These are phyloP conservation scores for Fusarium falciforme DNA, from an alignment of 2,329 filamentous ascomycete species.

Conservation along the genomic window DNA sequence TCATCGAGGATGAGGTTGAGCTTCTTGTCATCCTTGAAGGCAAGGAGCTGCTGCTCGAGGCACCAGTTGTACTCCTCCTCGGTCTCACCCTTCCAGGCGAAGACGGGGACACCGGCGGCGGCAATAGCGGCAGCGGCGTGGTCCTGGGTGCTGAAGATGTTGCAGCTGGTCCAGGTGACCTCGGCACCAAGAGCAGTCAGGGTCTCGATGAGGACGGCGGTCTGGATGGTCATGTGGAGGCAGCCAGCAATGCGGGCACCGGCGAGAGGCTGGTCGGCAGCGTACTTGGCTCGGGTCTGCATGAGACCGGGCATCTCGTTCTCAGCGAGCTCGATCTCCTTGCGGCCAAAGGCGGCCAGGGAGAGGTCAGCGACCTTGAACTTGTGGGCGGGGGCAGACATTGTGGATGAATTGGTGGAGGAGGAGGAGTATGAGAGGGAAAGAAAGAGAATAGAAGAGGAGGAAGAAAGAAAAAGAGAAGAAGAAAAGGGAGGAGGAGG, in stretches of 20 bases:
- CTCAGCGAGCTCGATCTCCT: conserved; percentile 98
- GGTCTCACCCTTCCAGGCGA: conserved; percentile 87
- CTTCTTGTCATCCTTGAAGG: conserved; percentile 96
- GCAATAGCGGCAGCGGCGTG: conserved; percentile 98
- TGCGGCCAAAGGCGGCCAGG: conserved; percentile 97
- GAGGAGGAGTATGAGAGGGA: conserved; percentile 37
- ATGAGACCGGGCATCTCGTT: conserved; percentile 98
- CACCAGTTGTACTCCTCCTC: conserved; percentile 99
- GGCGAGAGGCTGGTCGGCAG: conserved; percentile 89
- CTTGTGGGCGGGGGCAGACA: conserved; percentile 86
- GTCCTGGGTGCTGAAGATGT: conserved; percentile 99
- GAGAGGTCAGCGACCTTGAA: conserved; percentile 99
- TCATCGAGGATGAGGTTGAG: conserved; percentile 99
- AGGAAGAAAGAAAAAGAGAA: conserved; percentile 25
- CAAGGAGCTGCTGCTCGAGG: conserved; percentile 94
- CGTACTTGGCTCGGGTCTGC: conserved; percentile 93
- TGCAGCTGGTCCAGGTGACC: conserved; percentile 99
- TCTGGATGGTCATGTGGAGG: conserved; percentile 99
- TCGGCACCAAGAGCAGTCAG: conserved; percentile 94
- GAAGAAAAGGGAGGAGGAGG: conserved; percentile 36
- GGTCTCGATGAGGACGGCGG: conserved; percentile 98
- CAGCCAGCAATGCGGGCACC: conserved; percentile 97
- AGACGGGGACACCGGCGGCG: conserved; percentile 89
- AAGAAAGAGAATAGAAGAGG: conserved; percentile 36
- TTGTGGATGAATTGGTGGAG: conserved; percentile 52